Evolutionary conservation across 495 filamentous ascomycete genomes (phyloP).

Genomic region (Trichocladium uniseriatum): DNA sequence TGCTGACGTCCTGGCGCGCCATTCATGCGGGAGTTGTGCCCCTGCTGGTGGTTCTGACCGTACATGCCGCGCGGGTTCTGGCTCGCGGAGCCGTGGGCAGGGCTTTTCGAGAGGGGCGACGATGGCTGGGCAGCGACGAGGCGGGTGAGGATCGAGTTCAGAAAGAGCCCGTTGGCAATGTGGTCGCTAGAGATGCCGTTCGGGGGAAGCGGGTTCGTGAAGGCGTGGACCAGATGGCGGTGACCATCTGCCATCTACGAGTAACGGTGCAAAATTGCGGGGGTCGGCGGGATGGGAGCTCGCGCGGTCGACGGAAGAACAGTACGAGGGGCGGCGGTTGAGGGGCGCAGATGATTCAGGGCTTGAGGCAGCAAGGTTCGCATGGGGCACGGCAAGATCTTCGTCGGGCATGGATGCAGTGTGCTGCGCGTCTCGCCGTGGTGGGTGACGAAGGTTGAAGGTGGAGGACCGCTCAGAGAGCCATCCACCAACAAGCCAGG

Average conservation of each 20-base stretch:
- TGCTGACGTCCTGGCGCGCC: constrained; percentile 40
- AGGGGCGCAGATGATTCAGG: constrained; percentile 9
- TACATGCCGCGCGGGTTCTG: constrained; percentile 70
- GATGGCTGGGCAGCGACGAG: constrained; percentile 20
- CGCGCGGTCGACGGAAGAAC: background rate
- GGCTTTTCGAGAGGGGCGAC: constrained; percentile 56
- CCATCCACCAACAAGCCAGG: constrained; percentile 19
- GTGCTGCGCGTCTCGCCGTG: constrained; percentile 16
- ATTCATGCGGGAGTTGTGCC: constrained; percentile 65
- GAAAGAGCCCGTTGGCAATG: constrained; percentile 19
- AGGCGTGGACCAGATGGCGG: constrained; percentile 57
- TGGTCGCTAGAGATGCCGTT: constrained; percentile 21
- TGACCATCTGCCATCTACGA: constrained; percentile 79
- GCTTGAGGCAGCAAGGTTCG: constrained; percentile 17
- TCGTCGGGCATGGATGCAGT: constrained; percentile 28
- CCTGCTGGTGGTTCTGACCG: constrained; percentile 67
- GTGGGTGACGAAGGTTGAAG: constrained; percentile 8
- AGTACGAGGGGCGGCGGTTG: constrained; percentile 3
- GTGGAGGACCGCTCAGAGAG: constrained; percentile 15
- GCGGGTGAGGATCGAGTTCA: constrained; percentile 26
- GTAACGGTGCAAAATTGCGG: constrained; percentile 4
- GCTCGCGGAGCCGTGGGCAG: constrained; percentile 60
- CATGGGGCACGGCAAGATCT: constrained; percentile 25
- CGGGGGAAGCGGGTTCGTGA: constrained; percentile 20
- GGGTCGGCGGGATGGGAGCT: constrained; percentile 4